Base-by-base conservation (phyloP, 345 rosid species). In the Turnera subulata region DNA sequence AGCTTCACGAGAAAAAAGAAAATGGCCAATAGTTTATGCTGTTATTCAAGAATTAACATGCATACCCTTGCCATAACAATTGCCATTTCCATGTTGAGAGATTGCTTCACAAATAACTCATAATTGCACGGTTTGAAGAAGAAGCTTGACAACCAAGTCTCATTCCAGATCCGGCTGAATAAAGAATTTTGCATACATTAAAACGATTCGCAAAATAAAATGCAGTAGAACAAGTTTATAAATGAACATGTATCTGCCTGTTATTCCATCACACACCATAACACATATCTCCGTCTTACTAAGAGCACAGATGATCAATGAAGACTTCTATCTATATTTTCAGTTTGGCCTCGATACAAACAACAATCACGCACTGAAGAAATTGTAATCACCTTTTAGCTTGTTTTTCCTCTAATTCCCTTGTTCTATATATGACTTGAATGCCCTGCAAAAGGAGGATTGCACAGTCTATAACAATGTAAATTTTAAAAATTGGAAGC, bases 21-120 rank as follows among this genome's bases (percentile, higher is more conserved):
- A 29, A n/a, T n/a, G n/a, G n/a, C n/a, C n/a, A n/a, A n/a, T n/a
- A n/a, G n/a, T n/a, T 29, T 29, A 29, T 29, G 35, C 35, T 29
- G 35, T 29, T 29, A 29, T 29, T 3, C 8, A 8, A 29, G 8
- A 29, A 4, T 29, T 29, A 76, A 52, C 66, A n/a, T 35, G 22
- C 76, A 62, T 86, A 93, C 99, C 96, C 88, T 79, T 70, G 96
- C 99, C 95, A 82, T 85, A 74, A 70, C 80, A 57, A 93, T 85
- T 38, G 92, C 94, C 95, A 93, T 93, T 80, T 93, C 99, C 99
- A 93, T 93, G 69, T 93, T 85, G 66, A 93, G 82, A 18, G 97
- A 83, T 73, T 93, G 99, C 77, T 93, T 93, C 78, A 93, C 99
- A 62, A 93, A 93, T 70, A 93, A 65, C 61, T 93, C 99, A 26